Base-by-base conservation (phyloP, 768 basidiomycete species). In the Pulveroboletus sp. region DNA sequence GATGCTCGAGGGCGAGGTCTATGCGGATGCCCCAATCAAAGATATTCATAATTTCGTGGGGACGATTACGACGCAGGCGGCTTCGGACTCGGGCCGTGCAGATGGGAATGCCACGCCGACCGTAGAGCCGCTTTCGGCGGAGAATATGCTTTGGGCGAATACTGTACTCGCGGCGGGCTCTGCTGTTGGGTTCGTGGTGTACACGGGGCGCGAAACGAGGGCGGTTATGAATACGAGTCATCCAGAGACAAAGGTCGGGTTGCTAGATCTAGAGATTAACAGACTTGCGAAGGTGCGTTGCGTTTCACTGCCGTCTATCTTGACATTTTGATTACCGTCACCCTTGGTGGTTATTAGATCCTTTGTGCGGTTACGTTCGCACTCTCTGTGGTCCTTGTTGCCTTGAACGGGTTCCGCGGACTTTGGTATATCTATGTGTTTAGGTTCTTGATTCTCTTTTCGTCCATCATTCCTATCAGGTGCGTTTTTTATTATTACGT, bases 141-240 rank as follows among this genome's bases (percentile, higher is more conserved):
- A 98, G 66, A 97, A 98, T 67, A 78, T 95, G 34, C 75, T 99
- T 5, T 99, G 97, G 95, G 80, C 94, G 0, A 98, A 98, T 65
- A 98, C 97, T 0, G 97, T 99, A 4, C 78, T 99, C 25, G 95
- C 97, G 17, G 92, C 97, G 0, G 97, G 95, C 1, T 86, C 86
- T 20, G 94, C 91, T 0, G 80, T 98, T 33, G 94, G 94, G 4
- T 85, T 98, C 47, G 84, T 99, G 19, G 77, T 97, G 4, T 99
- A 97, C 65, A 98, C 97, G 2, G 97, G 97, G 0, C 70, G 85
- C 0, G 94, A 99, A 67, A 98, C 95, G 7, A 76, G 97, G 47
- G 97, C 97, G 2, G 95, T 97, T 20, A 93, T 99, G 92, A 99
- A 99, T 58, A 99, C 97, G 5, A 94, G 90, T 58, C 93, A 95